Conservation (phyloP, 805 yeast genomes). For the Tetrapisispora iriomotensis region DNA sequence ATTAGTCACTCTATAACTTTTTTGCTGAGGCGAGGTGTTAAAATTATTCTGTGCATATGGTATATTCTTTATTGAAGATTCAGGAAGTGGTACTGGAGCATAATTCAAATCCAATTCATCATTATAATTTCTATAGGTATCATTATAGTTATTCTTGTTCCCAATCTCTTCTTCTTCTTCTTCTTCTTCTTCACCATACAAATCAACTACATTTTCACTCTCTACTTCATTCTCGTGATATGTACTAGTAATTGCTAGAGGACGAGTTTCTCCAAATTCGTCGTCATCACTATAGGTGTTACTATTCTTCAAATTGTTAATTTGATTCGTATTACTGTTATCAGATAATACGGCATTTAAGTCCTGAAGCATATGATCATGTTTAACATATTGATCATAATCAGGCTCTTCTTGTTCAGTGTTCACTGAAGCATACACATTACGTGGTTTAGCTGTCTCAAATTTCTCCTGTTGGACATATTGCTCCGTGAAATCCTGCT, state of each 20-base stretch:
- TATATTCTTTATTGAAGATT: background rate
- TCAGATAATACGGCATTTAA: conserved; percentile 15
- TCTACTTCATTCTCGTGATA: conserved; percentile 1
- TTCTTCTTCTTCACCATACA: conserved; percentile 4
- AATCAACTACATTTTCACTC: conserved; percentile 4
- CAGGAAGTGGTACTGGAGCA: background rate
- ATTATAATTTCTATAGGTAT: background rate
- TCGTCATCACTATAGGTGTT: conserved; percentile 21
- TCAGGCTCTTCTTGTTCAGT: background rate
- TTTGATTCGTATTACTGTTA: background rate
- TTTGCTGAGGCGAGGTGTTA: background rate
- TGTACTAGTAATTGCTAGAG: background rate
- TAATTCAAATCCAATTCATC: background rate
- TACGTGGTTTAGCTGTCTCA: background rate
- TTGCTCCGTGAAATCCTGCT: too few relatives aligned
- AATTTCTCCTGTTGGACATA: too few relatives aligned
- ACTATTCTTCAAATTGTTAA: background rate
- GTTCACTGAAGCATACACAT: background rate
- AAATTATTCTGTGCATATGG: background rate
- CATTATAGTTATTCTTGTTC: background rate
- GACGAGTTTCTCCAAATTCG: conserved; percentile 17
- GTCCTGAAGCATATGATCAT: conserved; percentile 15
- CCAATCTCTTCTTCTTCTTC: background rate
- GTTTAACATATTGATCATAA: conserved; percentile 1
- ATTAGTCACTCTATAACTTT: background rate